Evolutionary conservation across 257 asterid genomes (phyloP).

Genomic region (Linderniella brevidens): DNA sequence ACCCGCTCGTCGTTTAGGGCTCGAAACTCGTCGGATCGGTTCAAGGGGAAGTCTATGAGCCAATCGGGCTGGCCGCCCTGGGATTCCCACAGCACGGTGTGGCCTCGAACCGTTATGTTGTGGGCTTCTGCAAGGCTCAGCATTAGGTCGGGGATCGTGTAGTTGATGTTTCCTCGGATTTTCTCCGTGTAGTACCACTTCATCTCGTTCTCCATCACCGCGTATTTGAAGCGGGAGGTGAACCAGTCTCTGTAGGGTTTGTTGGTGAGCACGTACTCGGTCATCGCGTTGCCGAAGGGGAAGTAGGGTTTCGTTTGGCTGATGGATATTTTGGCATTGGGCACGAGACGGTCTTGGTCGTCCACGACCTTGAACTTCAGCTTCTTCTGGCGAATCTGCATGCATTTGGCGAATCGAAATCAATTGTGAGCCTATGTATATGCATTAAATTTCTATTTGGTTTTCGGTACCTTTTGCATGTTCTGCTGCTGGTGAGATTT

Average conservation of each 20-base stretch:
- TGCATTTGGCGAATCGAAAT: not conserved
- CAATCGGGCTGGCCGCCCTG: slow-evolving; percentile 2
- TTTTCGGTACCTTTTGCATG: slow-evolving; percentile 33
- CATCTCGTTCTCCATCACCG: not conserved
- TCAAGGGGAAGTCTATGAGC: not conserved
- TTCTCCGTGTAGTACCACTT: not conserved
- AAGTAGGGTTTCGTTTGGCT: not conserved
- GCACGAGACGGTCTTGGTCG: not conserved
- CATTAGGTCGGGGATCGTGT: slow-evolving; percentile 12
- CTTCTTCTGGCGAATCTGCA: not conserved
- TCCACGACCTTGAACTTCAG: not conserved
- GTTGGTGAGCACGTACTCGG: not conserved
- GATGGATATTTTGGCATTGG: not conserved
- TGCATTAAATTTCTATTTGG: too few species aligned
- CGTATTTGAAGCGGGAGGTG: not conserved
- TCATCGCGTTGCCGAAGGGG: not conserved
- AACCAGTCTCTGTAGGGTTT: not conserved
- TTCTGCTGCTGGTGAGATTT: slow-evolving; percentile 28
- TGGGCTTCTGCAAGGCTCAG: slow-evolving; percentile 8
- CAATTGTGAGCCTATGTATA: too few species aligned
- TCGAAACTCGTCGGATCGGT: not conserved
- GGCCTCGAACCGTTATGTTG: slow-evolving; percentile 15
- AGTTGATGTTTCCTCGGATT: slow-evolving; percentile 3
- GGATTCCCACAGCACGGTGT: slow-evolving; percentile 19
- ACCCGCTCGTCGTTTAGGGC: slow-evolving; percentile 1